Conservation (phyloP, 108 stramenopile genomes). For the Nitzschia sp. region DNA sequence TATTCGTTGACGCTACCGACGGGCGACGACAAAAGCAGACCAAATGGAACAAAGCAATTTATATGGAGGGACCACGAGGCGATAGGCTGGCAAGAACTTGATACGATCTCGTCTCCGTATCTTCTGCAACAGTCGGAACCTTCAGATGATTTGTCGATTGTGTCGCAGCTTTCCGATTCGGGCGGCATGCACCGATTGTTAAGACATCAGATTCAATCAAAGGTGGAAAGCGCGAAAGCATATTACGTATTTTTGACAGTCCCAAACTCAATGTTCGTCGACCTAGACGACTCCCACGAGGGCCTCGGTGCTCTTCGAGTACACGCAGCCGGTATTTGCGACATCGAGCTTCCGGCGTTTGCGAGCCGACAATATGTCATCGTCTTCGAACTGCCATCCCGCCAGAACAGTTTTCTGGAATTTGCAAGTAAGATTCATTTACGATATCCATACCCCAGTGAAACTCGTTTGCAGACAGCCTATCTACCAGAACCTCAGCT, state of each 20-base stretch:
- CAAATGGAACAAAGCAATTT: background rate
- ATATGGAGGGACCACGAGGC: background rate
- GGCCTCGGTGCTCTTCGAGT: background rate
- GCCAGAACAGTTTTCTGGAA: background rate
- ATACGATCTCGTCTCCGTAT: background rate
- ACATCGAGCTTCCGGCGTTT: constrained; percentile 41
- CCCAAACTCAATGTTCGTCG: constrained; percentile 35
- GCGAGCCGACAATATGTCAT: constrained; percentile 33
- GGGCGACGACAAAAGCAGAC: background rate
- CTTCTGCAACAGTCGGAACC: background rate
- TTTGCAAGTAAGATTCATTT: constrained; percentile 23
- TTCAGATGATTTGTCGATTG: background rate
- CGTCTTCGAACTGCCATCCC: constrained; percentile 14
- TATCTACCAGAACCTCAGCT: constrained; percentile 17
- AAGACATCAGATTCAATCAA: constrained; percentile 10
- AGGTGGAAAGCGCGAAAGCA: background rate
- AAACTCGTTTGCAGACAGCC: background rate
- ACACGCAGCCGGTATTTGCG: constrained; percentile 25
- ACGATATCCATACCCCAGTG: constrained; percentile 27
- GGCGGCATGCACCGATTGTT: constrained; percentile 41
- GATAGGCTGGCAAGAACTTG: background rate
- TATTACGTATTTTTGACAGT: constrained; percentile 22
- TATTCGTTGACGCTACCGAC: background rate
- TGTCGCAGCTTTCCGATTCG: background rate
- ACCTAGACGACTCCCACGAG: constrained; percentile 29